Base-by-base conservation (phyloP, 108 stramenopile genomes). In the Cyclotella atomus region DNA sequence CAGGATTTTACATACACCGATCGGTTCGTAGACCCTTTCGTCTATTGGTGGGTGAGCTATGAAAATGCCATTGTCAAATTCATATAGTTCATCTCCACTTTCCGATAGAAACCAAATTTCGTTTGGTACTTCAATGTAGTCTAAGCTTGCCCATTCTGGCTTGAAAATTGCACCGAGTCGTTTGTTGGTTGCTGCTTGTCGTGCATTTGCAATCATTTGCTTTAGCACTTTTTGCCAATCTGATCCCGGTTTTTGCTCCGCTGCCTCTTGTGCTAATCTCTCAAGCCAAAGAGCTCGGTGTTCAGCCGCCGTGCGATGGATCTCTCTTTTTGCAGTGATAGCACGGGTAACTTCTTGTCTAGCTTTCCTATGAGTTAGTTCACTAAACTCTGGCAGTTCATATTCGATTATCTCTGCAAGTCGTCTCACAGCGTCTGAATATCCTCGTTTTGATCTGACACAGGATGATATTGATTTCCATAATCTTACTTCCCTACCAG, bases 61-160 rank as follows among this genome's bases (percentile, higher is more conserved):
- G 17, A 56, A 56, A 6, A 56, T n/a, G 4, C 55, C 55, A 56
- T 28, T 56, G 25, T 56, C 55, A 28, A 56, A 56, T 56, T 56
- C 55, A 28, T 56, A 56, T 4, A 56, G 27, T n/a, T 56, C 55
- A 30, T 56, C 28, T 5, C 25, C 3, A 4, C 27, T 28, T 28
- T 28, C 55, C 24, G 6, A 7, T 8, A 29, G 16, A 4, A 27
- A 28, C 55, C 55, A 56, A 28, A 3, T 56, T 16, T 56, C 55
- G 10, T 30, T 56, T 3, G 55, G 55, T 6, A 56, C 55, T 30
- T 56, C 55, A 12, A 56, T 56, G 28, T 56, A 56, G 25, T 56
- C 29, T n/a, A 56, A 28, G 4, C 25, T 7, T 56, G 55, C 6
- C 29, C 55, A 30, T 7, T 7, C 55, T 4, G 55, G 27, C 28